Evolutionary conservation across 2,329 filamentous ascomycete species (phyloP), one percentile per base, ranked within the genome.

Genomic region (Talaromyces amestolkiae): DNA sequence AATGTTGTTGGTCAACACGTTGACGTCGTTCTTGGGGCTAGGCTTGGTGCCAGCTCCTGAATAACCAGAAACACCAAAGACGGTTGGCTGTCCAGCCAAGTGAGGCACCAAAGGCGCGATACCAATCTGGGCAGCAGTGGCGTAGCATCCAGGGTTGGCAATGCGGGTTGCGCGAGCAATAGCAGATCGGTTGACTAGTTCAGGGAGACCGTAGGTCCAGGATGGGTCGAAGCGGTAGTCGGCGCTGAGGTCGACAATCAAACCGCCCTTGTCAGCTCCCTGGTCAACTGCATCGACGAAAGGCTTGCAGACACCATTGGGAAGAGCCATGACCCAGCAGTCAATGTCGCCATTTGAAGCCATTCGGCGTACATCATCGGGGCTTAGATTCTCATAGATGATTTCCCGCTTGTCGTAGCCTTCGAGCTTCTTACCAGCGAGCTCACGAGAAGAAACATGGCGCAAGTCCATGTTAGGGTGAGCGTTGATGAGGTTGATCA

Each of bases 241-340:
- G 67, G 95, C 95, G n/a, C 93, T 97, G 41, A 99, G 86, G 77
- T 99, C 95, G 54, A 99, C 85, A 70, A 98, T 91, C 47, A 98
- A 83, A 71, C 91, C 93, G 68, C 86, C 85, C 72, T 84, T 82
- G 61, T 87, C 85, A 65, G 87, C 87, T 37, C 85, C 87, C 73
- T 90, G 85, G 71, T 93, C 87, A 62, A 98, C 87, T 8, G 94
- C 94, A 69, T 98, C 92, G 10, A 98, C 90, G 71, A 90, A 99
- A 0, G 95, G 93, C 81, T 93, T 91, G 86, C 92, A 97, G 59
- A 97, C 92, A 67, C 92, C 91, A 74, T 98, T 99, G 53, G 94
- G 95, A 35, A 98, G 87, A 41, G 95, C 95, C 91, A 98, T 95
- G 53, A 98, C 91, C 93, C 93, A 98, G 80, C 91, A 95, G 81